A percentile compares a stretch with the other conserved stretches of the same genome.
phyloP scores from a whole-genome alignment of 1,139 yeast species.

The Arxiozyma bovina region DNA sequence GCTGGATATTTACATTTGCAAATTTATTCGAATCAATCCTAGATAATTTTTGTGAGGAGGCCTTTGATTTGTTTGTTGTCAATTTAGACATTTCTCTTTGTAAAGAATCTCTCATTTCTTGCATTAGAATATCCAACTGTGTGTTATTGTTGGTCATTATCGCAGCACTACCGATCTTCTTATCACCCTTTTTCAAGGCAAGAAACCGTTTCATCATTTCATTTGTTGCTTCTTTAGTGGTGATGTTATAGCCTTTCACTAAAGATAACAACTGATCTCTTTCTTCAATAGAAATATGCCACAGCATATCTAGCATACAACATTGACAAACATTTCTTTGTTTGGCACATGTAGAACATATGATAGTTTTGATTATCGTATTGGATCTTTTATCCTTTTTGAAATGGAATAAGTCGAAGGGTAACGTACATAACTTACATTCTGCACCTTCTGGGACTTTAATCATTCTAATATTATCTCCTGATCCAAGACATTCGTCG shows the following conservation, averaged over 20 bases:
- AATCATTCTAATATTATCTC: slow-evolving; percentile 58
- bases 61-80: neutral
- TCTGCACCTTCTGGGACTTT: slow-evolving; percentile 68
- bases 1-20: neutral
- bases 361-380: slow-evolving; percentile 29
- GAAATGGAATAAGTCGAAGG: slow-evolving; percentile 79
- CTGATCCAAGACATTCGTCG: slow-evolving; percentile 60
- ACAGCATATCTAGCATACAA: slow-evolving; percentile 74
- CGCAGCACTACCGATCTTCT: slow-evolving; percentile 36
- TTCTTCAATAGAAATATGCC: slow-evolving; percentile 67
- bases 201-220: slow-evolving; percentile 45
- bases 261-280: slow-evolving; percentile 75
- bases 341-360: slow-evolving; percentile 72
- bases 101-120: slow-evolving; percentile 19
- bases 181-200: slow-evolving; percentile 37
- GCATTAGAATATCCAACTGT: slow-evolving; percentile 31
- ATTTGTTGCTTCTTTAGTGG: slow-evolving; percentile 40
- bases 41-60: neutral
- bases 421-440: slow-evolving; percentile 72
- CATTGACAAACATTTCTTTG: slow-evolving; percentile 79
- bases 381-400: slow-evolving; percentile 35
- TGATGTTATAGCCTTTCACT: slow-evolving; percentile 46
- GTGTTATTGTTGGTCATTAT: slow-evolving; percentile 26
- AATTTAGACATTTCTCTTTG: neutral
- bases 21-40: neutral